A percentile compares a stretch with the other conserved stretches of the same genome.
Evolutionary conservation across 805 yeast species (phyloP).

Genomic region (Martiniozyma abietophila): DNA sequence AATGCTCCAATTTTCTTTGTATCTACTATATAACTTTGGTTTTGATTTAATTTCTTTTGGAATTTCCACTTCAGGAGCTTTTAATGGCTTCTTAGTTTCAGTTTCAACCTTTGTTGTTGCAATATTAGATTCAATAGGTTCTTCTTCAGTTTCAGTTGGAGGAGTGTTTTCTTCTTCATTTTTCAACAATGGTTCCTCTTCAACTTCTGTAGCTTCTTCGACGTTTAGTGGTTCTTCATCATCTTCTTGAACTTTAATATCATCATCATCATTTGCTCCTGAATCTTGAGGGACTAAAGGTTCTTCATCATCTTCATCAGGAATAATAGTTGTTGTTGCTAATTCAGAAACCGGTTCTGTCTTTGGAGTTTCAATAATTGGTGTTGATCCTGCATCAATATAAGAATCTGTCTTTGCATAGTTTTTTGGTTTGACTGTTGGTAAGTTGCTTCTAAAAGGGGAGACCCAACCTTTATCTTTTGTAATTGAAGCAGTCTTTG

Average conservation of each 20-base stretch:
- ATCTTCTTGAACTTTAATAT: neutral
- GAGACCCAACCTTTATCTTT: conserved; percentile 22
- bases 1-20: conserved; percentile 39
- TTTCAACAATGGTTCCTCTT: conserved; percentile 9
- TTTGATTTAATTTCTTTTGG: conserved; percentile 27
- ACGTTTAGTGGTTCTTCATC: conserved; percentile 13
- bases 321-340: neutral
- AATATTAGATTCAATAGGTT: neutral
- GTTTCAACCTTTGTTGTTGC: conserved; percentile 8
- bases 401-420: conserved; percentile 8
- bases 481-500: too few species aligned
- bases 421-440: conserved; percentile 4
- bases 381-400: conserved; percentile 7
- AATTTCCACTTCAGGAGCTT: conserved; percentile 20
- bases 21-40: conserved; percentile 39
- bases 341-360: neutral
- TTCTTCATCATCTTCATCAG: conserved; percentile 3
- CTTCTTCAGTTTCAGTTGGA: conserved; percentile 7
- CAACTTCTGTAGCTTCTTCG: conserved; percentile 6
- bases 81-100: conserved; percentile 5
- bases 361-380: conserved; percentile 1
- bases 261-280: neutral
- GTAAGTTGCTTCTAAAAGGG: conserved; percentile 18
- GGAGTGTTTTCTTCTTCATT: neutral
- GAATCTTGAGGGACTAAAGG: too few species aligned